Evolutionary conservation across 2,329 filamentous ascomycete species (phyloP).

Genomic region (Fusarium nurragi): DNA sequence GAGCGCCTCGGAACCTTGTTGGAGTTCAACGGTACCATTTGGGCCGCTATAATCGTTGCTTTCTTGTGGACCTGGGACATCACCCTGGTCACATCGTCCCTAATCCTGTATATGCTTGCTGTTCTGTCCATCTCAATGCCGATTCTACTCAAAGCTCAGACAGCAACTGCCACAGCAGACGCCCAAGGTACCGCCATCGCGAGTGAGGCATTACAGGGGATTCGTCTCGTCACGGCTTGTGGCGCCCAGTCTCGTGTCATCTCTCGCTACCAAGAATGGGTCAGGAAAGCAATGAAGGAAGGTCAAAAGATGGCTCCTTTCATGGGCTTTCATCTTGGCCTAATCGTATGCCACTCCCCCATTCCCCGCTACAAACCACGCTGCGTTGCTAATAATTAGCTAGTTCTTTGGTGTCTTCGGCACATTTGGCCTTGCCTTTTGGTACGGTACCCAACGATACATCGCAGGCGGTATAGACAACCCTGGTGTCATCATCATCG

Average conservation of each 20-base stretch:
- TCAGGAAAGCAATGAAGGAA: conserved; percentile 49
- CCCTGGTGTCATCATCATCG: conserved; percentile 52
- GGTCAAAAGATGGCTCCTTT: conserved; percentile 48
- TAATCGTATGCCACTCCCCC: conserved; percentile 13
- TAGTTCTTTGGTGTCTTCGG: conserved; percentile 49
- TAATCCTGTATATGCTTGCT: conserved; percentile 55
- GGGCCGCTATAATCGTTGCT: conserved; percentile 59
- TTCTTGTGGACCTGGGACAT: conserved; percentile 63
- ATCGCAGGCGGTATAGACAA: conserved; percentile 47
- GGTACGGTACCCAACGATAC: conserved; percentile 55
- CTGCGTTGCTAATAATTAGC: neutral
- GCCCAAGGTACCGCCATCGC: conserved; percentile 54
- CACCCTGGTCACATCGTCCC: conserved; percentile 60
- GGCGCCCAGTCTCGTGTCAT: conserved; percentile 53
- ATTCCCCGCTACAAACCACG: neutral
- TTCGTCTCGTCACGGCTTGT: conserved; percentile 56
- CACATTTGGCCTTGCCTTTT: conserved; percentile 55
- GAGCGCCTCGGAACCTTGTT: conserved; percentile 59
- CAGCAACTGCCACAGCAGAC: conserved; percentile 33
- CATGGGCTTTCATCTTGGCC: conserved; percentile 24
- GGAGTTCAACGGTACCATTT: conserved; percentile 54
- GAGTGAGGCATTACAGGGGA: conserved; percentile 54
- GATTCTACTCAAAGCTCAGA: conserved; percentile 32
- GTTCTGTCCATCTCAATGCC: conserved; percentile 44
- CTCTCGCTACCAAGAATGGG: conserved; percentile 51